phyloP scores from a whole-genome alignment of 179 eudicot species.

The Corrigiola litoralis region DNA sequence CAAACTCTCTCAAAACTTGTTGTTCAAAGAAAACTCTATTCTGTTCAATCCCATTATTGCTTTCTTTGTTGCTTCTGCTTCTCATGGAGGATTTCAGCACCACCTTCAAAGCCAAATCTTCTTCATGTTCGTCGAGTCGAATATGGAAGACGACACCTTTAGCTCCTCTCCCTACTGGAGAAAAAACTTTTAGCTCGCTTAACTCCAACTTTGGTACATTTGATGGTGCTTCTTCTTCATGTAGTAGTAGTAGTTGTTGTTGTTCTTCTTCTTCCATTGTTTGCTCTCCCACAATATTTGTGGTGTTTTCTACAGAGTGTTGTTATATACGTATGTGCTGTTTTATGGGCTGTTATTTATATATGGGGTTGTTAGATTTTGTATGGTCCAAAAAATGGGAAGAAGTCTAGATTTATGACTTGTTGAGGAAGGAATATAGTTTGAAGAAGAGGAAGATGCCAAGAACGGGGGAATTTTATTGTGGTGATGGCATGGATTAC shows the following conservation, averaged over 20 bases:
- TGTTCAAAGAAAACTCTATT: conserved; percentile 55
- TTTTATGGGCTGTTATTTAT: background rate
- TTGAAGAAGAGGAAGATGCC: background rate
- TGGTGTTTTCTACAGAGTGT: background rate
- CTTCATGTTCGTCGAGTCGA: conserved; percentile 14
- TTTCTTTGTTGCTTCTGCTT: conserved; percentile 23
- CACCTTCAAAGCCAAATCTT: conserved; percentile 63
- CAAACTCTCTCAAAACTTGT: conserved; percentile 47
- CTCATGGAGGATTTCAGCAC: conserved; percentile 48
- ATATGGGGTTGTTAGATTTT: background rate
- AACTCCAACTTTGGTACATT: conserved; percentile 18
- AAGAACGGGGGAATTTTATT: conserved; percentile 3
- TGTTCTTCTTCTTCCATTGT: background rate
- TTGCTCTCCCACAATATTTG: conserved; percentile 6
- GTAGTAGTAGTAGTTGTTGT: background rate
- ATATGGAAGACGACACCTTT: conserved; percentile 82
- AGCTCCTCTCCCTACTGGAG: conserved; percentile 81
- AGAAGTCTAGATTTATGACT: background rate
- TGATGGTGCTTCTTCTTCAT: background rate
- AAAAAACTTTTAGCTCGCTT: conserved; percentile 33
- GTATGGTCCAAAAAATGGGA: background rate
- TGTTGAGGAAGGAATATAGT: conserved; percentile 11
- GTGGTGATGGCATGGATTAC: conserved; percentile 11
- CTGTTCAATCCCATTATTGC: conserved; percentile 23
- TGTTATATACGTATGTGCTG: background rate